Conservation (phyloP, 1,284 basidiomycete genomes). For the Ceratobasidium sp. region DNA sequence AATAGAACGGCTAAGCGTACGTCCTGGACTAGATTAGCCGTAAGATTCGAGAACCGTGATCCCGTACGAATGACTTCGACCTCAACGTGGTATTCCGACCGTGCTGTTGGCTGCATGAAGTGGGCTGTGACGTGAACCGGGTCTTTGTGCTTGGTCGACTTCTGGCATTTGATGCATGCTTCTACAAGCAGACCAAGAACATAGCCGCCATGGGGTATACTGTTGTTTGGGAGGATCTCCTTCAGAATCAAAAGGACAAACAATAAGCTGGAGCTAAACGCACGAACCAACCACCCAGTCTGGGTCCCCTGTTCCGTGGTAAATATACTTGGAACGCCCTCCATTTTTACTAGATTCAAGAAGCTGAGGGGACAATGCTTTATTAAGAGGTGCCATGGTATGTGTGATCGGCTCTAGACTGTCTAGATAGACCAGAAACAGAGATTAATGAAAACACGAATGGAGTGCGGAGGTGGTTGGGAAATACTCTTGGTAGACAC, state of each 20-base stretch:
- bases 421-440: no score
- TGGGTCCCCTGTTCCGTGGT: constrained; percentile 20
- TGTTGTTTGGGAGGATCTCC: neutral
- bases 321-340: constrained; percentile 25
- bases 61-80: constrained; percentile 65
- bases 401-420: no score
- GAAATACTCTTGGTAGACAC: no score
- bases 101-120: constrained; percentile 64
- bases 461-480: no score
- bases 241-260: no score
- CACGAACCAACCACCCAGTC: constrained; percentile 44
- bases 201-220: constrained; percentile 63
- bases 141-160: constrained; percentile 64
- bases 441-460: no score
- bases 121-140: constrained; percentile 72
- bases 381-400: constrained; percentile 30
- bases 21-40: constrained; percentile 69
- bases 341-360: constrained; percentile 14
- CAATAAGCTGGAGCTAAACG: neutral
- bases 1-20: constrained; percentile 56
- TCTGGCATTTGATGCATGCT: constrained; percentile 67
- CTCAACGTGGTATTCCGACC: constrained; percentile 62
- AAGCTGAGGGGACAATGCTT: constrained; percentile 29
- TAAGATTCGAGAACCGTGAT: constrained; percentile 66
- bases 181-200: constrained; percentile 68